Base-by-base conservation (phyloP, 345 rosid species). In the Euphorbia lathyris region DNA sequence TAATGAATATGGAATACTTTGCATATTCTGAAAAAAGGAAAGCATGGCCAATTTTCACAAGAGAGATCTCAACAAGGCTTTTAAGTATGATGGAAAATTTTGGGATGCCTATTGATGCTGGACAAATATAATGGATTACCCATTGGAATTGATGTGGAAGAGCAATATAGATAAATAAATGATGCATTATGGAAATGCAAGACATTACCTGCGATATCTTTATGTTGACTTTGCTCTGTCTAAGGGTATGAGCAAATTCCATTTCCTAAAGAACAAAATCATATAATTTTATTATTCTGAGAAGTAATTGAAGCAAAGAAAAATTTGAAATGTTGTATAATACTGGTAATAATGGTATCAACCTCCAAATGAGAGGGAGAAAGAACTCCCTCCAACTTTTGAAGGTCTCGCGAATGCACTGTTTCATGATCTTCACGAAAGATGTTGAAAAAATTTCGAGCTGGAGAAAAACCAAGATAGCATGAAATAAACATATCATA, bases 311-410 rank as follows among this genome's bases (percentile, higher is more conserved):
- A 59, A 67, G 9, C 29, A 3, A 0, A 53, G 9, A 7, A 6
- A 67, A 47, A 42, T 16, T 43, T 7, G 14, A 13, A 56, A 61
- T 13, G 45, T 4, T 10, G n/a, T 4, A 30, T 9, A 63, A 56
- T 22, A 69, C n/a, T 56, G 29, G 43, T 5, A 13, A 38, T 62
- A 25, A 58, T 48, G 22, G 53, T n/a, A 75, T 26, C 61, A 77
- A 96, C 99, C 97, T 96, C 95, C 34, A 96, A 77, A 84, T 96
- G 99, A 51, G 91, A 89, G 62, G 97, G 97, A 65, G 92, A 59
- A 74, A 96, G 95, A 72, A 90, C 97, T 25, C 97, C 96, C 82
- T 96, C 98, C 77, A 92, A 79, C 82, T 84, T 96, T 83, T 88
- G 96, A 84, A 96, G 96, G 72, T 96, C 98, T 62, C 97, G 82